These are phyloP conservation scores for Peronospora belbahrii DNA, from an alignment of 352 stramenopile genomes.

Conservation along the genomic window DNA sequence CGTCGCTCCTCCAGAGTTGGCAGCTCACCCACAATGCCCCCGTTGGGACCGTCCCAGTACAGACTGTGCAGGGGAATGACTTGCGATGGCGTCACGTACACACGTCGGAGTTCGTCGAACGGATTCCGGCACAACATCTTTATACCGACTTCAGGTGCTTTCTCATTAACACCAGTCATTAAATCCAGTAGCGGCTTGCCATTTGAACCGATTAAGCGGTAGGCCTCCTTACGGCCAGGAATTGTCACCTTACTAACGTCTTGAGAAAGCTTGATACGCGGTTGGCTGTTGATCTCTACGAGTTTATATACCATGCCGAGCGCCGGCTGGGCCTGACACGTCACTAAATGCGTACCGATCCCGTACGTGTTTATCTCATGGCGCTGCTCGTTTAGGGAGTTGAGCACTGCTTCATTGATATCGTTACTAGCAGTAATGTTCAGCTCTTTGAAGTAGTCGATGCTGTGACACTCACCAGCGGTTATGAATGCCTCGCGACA, in stretches of 20 bases:
- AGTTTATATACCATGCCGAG: constrained; percentile 99
- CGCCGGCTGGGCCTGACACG: constrained; percentile 96
- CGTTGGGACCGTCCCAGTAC: constrained; percentile 87
- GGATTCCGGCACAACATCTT: constrained; percentile 93
- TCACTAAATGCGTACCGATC: constrained; percentile 95
- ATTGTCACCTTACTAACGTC: constrained; percentile 95
- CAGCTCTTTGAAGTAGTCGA: constrained; percentile 74
- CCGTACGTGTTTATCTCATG: constrained; percentile 95
- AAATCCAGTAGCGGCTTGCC: constrained; percentile 86
- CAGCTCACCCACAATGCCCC: constrained; percentile 53
- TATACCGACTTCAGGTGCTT: constrained; percentile 68
- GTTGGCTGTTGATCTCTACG: constrained; percentile 92
- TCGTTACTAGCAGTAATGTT: constrained; percentile 98
- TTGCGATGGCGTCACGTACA: constrained; percentile 87
- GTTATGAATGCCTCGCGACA: constrained; percentile 62
- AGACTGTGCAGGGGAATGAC: constrained; percentile 88
- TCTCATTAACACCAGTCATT: constrained; percentile 84
- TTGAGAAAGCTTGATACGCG: constrained; percentile 97
- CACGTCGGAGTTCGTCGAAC: constrained; percentile 92
- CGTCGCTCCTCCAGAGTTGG: constrained; percentile 74
- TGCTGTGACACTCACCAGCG: constrained; percentile 41
- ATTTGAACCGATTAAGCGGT: constrained; percentile 86
- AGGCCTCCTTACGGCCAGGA: constrained; percentile 85
- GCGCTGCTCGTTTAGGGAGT: constrained; percentile 90
- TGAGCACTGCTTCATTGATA: constrained; percentile 97